Percentiles rank a stretch among this genome's conserved stretches.
These are phyloP conservation scores for Cadophora malorum DNA, from an alignment of 2,329 filamentous ascomycete genomes.

Conservation along the genomic window DNA sequence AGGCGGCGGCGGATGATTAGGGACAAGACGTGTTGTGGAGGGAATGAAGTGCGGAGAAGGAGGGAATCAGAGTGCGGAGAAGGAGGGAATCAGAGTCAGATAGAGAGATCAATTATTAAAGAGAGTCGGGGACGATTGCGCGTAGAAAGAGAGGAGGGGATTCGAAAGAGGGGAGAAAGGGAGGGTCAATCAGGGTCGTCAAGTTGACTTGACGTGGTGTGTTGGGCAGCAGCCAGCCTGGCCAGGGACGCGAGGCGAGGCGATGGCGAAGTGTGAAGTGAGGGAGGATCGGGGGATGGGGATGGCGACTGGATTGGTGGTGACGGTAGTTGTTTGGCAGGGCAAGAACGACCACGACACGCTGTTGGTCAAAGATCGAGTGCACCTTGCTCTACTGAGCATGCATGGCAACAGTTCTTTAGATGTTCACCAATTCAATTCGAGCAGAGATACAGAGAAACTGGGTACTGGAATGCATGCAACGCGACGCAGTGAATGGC, in stretches of 20 bases:
- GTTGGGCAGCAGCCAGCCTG: background rate
- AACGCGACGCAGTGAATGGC: conserved; percentile 4
- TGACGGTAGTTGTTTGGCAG: background rate
- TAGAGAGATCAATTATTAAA: conserved; percentile 23
- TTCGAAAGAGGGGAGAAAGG: conserved; percentile 3
- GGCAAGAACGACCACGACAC: conserved; percentile 5
- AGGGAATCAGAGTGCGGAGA: conserved; percentile 15
- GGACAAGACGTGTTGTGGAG: conserved; percentile 11
- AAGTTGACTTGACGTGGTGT: background rate
- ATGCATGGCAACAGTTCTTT: too few relatives aligned
- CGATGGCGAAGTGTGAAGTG: background rate
- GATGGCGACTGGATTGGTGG: background rate
- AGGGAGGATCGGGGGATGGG: background rate
- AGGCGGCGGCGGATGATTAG: conserved; percentile 11
- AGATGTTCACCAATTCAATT: background rate
- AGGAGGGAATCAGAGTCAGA: conserved; percentile 11
- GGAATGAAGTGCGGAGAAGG: conserved; percentile 11
- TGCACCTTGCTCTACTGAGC: background rate
- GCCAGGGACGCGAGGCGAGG: background rate
- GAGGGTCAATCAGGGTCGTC: background rate
- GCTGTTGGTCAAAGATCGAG: background rate
- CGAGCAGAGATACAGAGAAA: background rate
- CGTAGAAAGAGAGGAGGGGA: conserved; percentile 7
- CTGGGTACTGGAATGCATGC: background rate
- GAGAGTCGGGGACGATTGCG: conserved; percentile 16